Evolutionary conservation across 148 eudicot species (phyloP), one percentile per base, ranked within the genome.

Genomic region (Bassia scoparia): DNA sequence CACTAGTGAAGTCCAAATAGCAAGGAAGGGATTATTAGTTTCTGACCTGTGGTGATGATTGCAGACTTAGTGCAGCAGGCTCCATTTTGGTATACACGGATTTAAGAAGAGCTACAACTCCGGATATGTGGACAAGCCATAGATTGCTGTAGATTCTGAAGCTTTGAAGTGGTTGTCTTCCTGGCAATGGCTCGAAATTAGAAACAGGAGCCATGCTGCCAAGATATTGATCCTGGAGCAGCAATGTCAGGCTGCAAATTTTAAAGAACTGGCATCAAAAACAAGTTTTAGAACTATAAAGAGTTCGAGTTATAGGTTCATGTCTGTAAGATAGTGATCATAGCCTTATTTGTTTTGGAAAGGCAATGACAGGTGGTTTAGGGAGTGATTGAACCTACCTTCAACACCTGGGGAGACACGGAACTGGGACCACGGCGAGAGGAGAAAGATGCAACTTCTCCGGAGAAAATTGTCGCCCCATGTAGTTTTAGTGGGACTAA

Each of bases 61-160:
- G 89, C 89, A 9, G 89, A 84, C 74, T 79, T 82, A 23, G 84
- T 16, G 89, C 89, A 61, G 89, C 89, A 56, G 89, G 87, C 54
- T 81, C 87, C 89, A 87, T 23, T 69, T 71, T 7, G 84, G 89
- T n/a, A 74, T 87, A 84, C 69, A 82, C 63, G 27, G 87, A 48
- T 77, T 84, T 87, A 26, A 87, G 76, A 58, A 87, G 89, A 31
- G 83, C 83, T 33, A 79, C 89, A 34, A 84, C 69, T 26, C 81
- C 89, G 7, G 87, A 76, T 31, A 87, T 73, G 66, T 84, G 89
- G 89, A 87, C 14, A 86, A 82, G 18, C 89, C 89, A 3, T 84
- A 73, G n/a, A n/a, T n/a, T n/a, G n/a, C n/a, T n/a, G n/a, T n/a
- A n/a, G n/a, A n/a, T n/a, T n/a, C n/a, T 38, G 52, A 77, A 41